Conservation (phyloP, 192 early-diverging fungal genomes). For the Coemansia umbellata region DNA sequence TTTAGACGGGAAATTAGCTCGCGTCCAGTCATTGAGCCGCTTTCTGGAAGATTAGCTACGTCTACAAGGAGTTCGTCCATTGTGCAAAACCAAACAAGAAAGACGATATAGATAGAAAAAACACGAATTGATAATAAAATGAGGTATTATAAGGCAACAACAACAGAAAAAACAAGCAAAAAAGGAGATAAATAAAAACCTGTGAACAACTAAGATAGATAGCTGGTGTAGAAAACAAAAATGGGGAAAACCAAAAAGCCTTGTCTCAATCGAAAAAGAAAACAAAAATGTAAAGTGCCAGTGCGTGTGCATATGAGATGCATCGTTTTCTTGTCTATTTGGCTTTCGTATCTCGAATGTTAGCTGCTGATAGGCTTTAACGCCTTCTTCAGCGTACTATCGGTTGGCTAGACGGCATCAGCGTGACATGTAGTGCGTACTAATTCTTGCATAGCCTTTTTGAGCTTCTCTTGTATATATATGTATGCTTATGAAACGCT, state of each 20-base stretch:
- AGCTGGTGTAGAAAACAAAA: not conserved
- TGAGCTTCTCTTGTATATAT: too few species aligned
- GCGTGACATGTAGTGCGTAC: too few species aligned
- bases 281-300: not conserved
- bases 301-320: not conserved
- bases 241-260: not conserved
- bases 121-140: not conserved
- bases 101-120: not conserved
- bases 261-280: not conserved
- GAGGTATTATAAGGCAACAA: not conserved
- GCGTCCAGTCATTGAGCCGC: not conserved
- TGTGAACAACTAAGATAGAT: not conserved
- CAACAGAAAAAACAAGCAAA: not conserved
- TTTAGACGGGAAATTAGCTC: not conserved
- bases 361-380: not conserved
- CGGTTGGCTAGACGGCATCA: too few species aligned
- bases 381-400: not conserved
- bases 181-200: not conserved
- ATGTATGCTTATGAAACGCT: too few species aligned
- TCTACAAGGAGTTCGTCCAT: not conserved
- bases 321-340: too few species aligned
- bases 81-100: not conserved
- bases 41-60: not conserved
- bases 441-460: too few species aligned
- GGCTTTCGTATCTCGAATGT: too few species aligned